Percentiles rank a stretch among this genome's conserved stretches.
phyloP scores from a whole-genome alignment of 2,329 filamentous ascomycete species.

The Fusarium sp. region DNA sequence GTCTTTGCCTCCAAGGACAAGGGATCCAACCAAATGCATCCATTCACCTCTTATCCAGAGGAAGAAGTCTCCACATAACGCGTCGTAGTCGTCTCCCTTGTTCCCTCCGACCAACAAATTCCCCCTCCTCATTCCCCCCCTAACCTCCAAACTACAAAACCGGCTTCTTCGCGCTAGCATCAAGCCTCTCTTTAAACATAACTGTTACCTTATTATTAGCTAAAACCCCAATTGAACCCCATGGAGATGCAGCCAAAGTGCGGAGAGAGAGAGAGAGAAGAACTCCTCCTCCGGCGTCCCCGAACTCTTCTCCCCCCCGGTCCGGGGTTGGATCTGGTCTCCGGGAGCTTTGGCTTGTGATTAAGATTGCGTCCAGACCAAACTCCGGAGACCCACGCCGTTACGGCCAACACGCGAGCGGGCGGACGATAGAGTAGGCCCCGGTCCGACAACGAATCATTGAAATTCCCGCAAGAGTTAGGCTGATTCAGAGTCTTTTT shows the following conservation, averaged over 20 bases:
- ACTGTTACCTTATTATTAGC: constrained; percentile 38
- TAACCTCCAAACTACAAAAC: not conserved
- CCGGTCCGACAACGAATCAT: not conserved
- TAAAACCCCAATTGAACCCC: constrained; percentile 31
- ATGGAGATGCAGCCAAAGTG: constrained; percentile 1
- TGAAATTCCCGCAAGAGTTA: not conserved
- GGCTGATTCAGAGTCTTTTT: not conserved
- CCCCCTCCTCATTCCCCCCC: not conserved
- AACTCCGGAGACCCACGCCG: not conserved
- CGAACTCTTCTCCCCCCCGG: not conserved
- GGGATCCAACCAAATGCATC: not conserved
- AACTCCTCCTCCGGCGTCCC: not conserved
- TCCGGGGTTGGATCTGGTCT: not conserved
- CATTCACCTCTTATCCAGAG: not conserved
- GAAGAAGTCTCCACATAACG: not conserved
- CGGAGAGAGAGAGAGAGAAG: constrained; percentile 22
- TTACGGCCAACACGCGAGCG: not conserved
- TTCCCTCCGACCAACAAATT: constrained; percentile 4
- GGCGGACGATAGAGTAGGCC: not conserved
- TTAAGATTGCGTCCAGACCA: not conserved
- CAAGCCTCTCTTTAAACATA: constrained; percentile 25
- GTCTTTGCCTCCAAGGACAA: not conserved
- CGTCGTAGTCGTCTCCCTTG: not conserved
- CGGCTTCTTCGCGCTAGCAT: not conserved
- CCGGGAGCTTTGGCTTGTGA: not conserved